phyloP scores from a whole-genome alignment of 495 filamentous ascomycete genomes.

The Penicillium bovifimosum region DNA sequence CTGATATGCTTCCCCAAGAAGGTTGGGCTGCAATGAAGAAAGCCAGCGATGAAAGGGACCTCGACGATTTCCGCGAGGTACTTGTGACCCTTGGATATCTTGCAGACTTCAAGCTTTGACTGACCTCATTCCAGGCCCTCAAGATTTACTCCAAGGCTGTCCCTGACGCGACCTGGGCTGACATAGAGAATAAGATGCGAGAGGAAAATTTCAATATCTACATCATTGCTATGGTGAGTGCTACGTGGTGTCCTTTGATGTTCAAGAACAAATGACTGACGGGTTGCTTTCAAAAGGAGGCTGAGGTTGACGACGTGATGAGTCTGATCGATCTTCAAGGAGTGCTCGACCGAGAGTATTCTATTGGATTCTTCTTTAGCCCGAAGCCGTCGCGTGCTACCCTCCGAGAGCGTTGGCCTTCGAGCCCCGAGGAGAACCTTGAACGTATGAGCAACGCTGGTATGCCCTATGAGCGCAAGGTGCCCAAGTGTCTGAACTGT shows the following conservation, averaged over 20 bases:
- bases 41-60: constrained; percentile 58
- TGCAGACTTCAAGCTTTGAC: neutral
- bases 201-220: constrained; percentile 54
- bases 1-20: constrained; percentile 53
- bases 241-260: neutral
- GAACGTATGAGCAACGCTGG: constrained; percentile 70
- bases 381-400: constrained; percentile 59
- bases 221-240: constrained; percentile 63
- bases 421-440: constrained; percentile 60
- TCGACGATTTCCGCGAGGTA: constrained; percentile 70
- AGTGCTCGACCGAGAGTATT: constrained; percentile 67
- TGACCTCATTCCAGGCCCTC: constrained; percentile 43
- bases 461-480: constrained; percentile 56
- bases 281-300: constrained; percentile 38
- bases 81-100: neutral
- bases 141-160: constrained; percentile 69
- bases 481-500: constrained; percentile 69
- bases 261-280: neutral
- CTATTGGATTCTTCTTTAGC: constrained; percentile 62
- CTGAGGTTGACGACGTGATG: constrained; percentile 51
- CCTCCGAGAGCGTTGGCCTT: constrained; percentile 59
- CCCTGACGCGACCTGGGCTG: constrained; percentile 57
- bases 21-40: constrained; percentile 65
- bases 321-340: constrained; percentile 84
- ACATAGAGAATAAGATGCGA: constrained; percentile 74